These are phyloP conservation scores for Acanthamoeba lenticulata DNA, from an alignment of 208 protist genomes.

Conservation along the genomic window DNA sequence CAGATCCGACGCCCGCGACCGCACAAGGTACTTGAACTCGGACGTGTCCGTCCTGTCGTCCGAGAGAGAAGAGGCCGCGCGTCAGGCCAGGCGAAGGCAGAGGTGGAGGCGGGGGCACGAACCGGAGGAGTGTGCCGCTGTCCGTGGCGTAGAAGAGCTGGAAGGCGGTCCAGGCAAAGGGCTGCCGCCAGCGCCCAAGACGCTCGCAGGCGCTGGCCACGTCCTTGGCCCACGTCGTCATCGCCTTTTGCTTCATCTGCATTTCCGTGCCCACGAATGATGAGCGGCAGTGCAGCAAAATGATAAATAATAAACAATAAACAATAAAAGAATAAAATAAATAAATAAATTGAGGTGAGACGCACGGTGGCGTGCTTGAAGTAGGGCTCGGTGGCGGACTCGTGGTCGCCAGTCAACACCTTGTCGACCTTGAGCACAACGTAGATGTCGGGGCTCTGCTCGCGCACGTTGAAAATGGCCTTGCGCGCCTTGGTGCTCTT, in stretches of 20 bases:
- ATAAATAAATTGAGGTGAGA: background rate
- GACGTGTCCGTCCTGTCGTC: background rate
- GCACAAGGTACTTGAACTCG: background rate
- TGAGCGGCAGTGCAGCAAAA: too few species aligned
- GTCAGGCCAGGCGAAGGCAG: too few species aligned
- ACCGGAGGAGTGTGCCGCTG: background rate
- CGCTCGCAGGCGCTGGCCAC: background rate
- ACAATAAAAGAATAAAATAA: background rate
- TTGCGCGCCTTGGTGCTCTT: conserved; percentile 53
- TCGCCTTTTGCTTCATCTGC: conserved; percentile 49
- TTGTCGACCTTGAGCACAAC: conserved; percentile 48
- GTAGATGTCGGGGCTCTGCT: conserved; percentile 45
- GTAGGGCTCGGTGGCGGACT: conserved; percentile 19
- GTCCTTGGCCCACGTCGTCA: conserved; percentile 3
- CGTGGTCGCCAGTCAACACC: conserved; percentile 18
- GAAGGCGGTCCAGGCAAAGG: conserved; percentile 47
- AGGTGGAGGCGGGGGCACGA: background rate
- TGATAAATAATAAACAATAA: too few species aligned
- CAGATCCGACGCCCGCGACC: background rate
- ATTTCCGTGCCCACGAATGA: too few species aligned
- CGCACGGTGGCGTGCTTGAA: conserved; percentile 60
- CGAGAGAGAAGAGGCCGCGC: too few species aligned
- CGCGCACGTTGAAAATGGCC: conserved; percentile 27
- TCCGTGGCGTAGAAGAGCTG: conserved; percentile 11
- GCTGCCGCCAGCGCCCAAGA: conserved; percentile 9